Evolutionary conservation across 805 yeast genomes (phyloP), one percentile per base, ranked within the genome.

Genomic region (Saccharomycopsis oosterbeekiorum): DNA sequence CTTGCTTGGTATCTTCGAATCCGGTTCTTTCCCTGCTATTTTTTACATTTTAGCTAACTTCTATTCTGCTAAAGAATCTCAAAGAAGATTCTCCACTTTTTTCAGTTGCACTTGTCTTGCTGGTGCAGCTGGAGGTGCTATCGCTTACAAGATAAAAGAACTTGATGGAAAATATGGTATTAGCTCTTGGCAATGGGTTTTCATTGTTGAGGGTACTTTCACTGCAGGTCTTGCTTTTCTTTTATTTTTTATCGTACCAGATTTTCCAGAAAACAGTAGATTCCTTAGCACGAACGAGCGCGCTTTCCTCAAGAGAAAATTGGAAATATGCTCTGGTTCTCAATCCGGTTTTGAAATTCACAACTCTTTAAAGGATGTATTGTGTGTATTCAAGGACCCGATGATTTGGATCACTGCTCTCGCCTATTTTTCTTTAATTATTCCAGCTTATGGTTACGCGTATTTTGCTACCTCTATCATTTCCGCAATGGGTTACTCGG

Each of bases 81-180:
- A 85, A 73, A 80, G 84, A 68, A 74, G 93, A 59, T 85, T 84
- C 70, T 79, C 86, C 40, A 79, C 84, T 59, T 86, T 87, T 73
- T 86, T 87, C 73, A 76, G 86, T 40, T 82, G 86, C 56, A 85
- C 92, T 4, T 82, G 87, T 65, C 76, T 88, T 60, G 89, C 92
- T 1, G 92, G 94, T 70, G 91, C 88, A 21, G 86, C 88, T 66
- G 86, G 86, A 11, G 91, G 91, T 62, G 83, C 88, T 39, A 78
- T 87, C 66, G 91, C 92, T 10, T 84, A 81, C 67, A 83, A 81
- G 64, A 80, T 85, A 63, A 72, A 81, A 66, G 83, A 82, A 42
- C 75, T 86, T 67, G 77, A 82, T 65, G 69, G 69, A 17, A 60
- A 58, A 8, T 74, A 75, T 59, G 82, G 81, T 6, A 63, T 78